phyloP scores from a whole-genome alignment of 2,329 filamentous ascomycete genomes.

The Didymella sp. region DNA sequence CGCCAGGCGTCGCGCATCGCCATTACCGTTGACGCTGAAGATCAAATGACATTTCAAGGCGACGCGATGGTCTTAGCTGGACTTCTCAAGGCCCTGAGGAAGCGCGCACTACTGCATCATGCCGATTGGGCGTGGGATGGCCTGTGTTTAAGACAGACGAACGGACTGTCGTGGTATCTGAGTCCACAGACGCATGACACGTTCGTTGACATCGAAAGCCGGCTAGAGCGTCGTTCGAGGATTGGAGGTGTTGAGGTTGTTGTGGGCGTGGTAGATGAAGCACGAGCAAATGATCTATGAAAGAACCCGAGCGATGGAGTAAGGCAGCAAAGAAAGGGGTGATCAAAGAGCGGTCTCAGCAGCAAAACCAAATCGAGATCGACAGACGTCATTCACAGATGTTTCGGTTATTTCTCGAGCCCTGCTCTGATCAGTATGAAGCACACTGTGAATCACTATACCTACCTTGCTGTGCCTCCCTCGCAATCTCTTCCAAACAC shows the following conservation, averaged over 20 bases:
- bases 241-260: neutral
- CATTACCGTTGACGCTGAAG: neutral
- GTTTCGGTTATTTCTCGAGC: neutral
- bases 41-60: neutral
- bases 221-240: neutral
- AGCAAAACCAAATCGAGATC: neutral
- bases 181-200: neutral
- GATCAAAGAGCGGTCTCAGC: neutral
- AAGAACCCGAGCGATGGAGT: neutral
- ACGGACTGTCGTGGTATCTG: neutral
- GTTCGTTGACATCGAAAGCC: neutral
- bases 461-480: neutral
- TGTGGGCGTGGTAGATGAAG: neutral
- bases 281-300: neutral
- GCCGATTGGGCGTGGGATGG: slow-evolving; percentile 11
- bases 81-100: neutral
- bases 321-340: neutral
- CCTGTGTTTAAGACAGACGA: neutral
- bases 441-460: neutral
- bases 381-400: neutral
- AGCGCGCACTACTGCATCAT: neutral
- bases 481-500: neutral
- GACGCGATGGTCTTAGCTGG: neutral
- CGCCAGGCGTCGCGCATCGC: neutral
- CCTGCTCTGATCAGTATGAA: neutral